Evolutionary conservation across 2,329 filamentous ascomycete species (phyloP).

Genomic region (Xylariaceae sp.): DNA sequence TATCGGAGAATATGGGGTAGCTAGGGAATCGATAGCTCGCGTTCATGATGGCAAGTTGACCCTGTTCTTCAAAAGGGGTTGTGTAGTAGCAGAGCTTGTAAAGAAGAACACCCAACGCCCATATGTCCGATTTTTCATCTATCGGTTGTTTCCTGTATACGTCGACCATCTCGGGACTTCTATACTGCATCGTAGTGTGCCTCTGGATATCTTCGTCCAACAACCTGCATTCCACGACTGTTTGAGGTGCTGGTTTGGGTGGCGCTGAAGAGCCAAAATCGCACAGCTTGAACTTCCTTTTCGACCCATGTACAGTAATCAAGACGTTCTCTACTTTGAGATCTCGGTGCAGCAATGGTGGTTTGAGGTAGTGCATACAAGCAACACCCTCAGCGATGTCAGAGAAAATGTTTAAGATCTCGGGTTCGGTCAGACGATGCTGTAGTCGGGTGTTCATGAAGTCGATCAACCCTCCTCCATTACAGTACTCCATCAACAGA

Average conservation of each 20-base stretch:
- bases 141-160: slow-evolving; percentile 96
- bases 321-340: slow-evolving; percentile 98
- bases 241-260: slow-evolving; percentile 83
- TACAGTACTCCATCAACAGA: slow-evolving; percentile 96
- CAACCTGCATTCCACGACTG: slow-evolving; percentile 84
- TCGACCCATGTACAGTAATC: slow-evolving; percentile 73
- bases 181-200: slow-evolving; percentile 96
- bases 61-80: slow-evolving; percentile 96
- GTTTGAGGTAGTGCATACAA: slow-evolving; percentile 98
- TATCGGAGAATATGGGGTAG: slow-evolving; percentile 88
- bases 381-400: slow-evolving; percentile 96
- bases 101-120: slow-evolving; percentile 91
- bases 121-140: slow-evolving; percentile 98
- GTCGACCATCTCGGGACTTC: slow-evolving; percentile 98
- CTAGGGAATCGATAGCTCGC: slow-evolving; percentile 91
- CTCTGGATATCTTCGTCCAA: slow-evolving; percentile 98
- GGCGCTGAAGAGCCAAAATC: slow-evolving; percentile 94
- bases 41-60: slow-evolving; percentile 95
- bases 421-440: slow-evolving; percentile 94
- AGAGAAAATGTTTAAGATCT: slow-evolving; percentile 95
- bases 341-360: slow-evolving; percentile 89
- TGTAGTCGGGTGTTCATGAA: slow-evolving; percentile 99
- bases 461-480: slow-evolving; percentile 93
- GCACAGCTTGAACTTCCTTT: slow-evolving; percentile 89
- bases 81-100: slow-evolving; percentile 99